Conservation (phyloP, 2,329 filamentous ascomycete genomes). For the Neoascochyta sp. region DNA sequence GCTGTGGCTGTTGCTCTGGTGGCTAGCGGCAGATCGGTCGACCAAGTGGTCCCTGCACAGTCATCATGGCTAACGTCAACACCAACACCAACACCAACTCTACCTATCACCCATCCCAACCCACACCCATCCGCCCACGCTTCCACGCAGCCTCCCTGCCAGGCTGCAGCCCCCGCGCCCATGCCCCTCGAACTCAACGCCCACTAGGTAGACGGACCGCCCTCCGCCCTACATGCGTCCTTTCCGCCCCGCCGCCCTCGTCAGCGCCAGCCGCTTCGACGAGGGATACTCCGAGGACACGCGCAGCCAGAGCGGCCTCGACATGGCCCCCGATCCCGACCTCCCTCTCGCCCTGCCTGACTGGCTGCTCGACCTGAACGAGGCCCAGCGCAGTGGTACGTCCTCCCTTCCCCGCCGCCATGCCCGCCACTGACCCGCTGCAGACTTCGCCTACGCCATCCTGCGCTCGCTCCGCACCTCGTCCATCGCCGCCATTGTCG, state of each 20-base stretch:
- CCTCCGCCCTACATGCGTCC: slow-evolving; percentile 35
- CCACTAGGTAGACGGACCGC: slow-evolving; percentile 25
- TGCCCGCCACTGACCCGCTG: slow-evolving; percentile 4
- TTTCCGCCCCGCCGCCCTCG: slow-evolving; percentile 36
- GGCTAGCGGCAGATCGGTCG: too few species aligned
- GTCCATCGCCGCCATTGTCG: slow-evolving; percentile 73
- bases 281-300: slow-evolving; percentile 84
- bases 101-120: too few species aligned
- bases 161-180: slow-evolving; percentile 4
- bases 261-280: slow-evolving; percentile 54
- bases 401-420: neutral
- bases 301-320: slow-evolving; percentile 46
- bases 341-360: slow-evolving; percentile 46
- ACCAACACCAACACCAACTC: too few species aligned
- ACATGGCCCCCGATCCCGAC: slow-evolving; percentile 36
- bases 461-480: slow-evolving; percentile 76
- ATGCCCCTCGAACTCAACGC: slow-evolving; percentile 6
- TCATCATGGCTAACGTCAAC: too few species aligned
- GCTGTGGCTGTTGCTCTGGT: too few species aligned
- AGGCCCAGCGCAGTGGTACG: slow-evolving; percentile 55
- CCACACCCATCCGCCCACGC: too few species aligned
- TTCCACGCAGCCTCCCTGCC: slow-evolving; percentile 3
- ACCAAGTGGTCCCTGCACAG: too few species aligned
- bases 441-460: slow-evolving; percentile 77
- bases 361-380: slow-evolving; percentile 54